phyloP scores from a whole-genome alignment of 768 basidiomycete species.

The Mycena galericulata region DNA sequence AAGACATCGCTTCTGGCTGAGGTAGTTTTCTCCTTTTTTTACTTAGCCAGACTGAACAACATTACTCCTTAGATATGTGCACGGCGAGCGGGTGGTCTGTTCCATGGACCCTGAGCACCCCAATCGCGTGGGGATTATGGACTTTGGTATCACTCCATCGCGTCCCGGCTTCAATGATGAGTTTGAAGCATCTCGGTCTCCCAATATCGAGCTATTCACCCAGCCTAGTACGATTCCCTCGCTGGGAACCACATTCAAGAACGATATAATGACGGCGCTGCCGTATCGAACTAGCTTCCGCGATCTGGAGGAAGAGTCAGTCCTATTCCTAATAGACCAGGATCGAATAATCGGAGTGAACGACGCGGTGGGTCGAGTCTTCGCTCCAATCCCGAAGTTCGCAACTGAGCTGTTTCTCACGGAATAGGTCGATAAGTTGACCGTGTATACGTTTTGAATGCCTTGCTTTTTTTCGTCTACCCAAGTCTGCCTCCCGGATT shows the following conservation, averaged over 20 bases:
- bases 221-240: neutral
- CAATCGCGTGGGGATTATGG: slow-evolving; percentile 14
- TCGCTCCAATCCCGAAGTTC: neutral
- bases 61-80: slow-evolving; percentile 21
- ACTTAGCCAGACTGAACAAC: neutral
- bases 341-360: slow-evolving; percentile 23
- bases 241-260: neutral
- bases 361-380: neutral
- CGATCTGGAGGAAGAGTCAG: neutral
- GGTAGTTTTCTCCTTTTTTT: neutral
- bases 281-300: slow-evolving; percentile 17
- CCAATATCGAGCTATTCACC: neutral
- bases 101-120: slow-evolving; percentile 9
- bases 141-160: slow-evolving; percentile 21
- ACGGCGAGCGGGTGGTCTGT: slow-evolving; percentile 31
- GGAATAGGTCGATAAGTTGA: slow-evolving; percentile 14
- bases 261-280: slow-evolving; percentile 11
- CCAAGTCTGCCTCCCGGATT: too few species aligned
- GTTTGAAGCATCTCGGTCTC: neutral
- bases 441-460: slow-evolving; percentile 16
- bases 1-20: slow-evolving; percentile 21
- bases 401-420: neutral
- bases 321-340: slow-evolving; percentile 23
- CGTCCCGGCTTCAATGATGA: neutral
- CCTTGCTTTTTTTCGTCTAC: too few species aligned